phyloP scores from a whole-genome alignment of 768 basidiomycete genomes.

The Panus rudis region DNA sequence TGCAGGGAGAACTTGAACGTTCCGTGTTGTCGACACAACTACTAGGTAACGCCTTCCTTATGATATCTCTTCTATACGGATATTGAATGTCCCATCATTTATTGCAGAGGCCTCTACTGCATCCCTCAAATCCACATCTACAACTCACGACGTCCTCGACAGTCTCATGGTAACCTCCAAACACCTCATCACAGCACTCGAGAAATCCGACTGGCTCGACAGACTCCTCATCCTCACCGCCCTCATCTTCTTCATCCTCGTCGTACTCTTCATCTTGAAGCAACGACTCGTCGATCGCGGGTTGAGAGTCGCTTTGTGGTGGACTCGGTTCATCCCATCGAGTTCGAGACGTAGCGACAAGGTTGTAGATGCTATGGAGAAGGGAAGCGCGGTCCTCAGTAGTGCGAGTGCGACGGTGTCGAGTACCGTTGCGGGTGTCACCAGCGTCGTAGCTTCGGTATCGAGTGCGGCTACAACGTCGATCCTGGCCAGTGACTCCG shows the following conservation, averaged over 20 bases:
- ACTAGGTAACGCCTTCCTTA: constrained; percentile 45
- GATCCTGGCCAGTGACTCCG: no score
- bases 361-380: constrained; percentile 29
- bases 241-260: constrained; percentile 76
- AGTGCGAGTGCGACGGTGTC: neutral
- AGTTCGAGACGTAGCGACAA: constrained; percentile 28
- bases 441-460: neutral
- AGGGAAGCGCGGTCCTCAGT: constrained; percentile 17
- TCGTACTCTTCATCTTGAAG: constrained; percentile 83
- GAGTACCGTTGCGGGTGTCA: no score
- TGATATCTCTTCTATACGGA: neutral
- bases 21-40: constrained; percentile 83
- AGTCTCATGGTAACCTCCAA: constrained; percentile 72
- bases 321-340: constrained; percentile 68
- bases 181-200: constrained; percentile 78
- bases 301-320: constrained; percentile 78
- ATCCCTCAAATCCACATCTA: constrained; percentile 66
- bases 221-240: constrained; percentile 77
- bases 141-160: constrained; percentile 69
- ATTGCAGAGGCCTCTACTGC: constrained; percentile 67
- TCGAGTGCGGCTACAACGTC: no score
- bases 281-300: constrained; percentile 79
- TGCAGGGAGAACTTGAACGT: constrained; percentile 90
- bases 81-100: neutral
- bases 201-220: constrained; percentile 90